Base-by-base conservation (phyloP, 257 asterid genomes). In the Solanum virginianum region DNA sequence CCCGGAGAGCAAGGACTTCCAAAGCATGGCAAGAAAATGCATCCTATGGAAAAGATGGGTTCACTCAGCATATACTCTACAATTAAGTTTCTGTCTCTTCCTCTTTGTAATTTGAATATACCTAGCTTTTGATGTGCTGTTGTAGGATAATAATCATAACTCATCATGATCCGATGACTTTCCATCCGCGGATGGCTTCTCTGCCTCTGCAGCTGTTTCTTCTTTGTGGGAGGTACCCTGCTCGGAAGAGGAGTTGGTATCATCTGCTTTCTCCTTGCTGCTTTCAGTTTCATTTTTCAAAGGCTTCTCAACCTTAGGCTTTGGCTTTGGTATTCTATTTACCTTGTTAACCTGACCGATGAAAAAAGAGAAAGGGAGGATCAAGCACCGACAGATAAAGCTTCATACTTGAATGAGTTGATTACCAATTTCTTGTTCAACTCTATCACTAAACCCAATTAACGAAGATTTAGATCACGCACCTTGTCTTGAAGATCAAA, bases 401-500 rank as follows among this genome's bases (percentile, higher is more conserved):
- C 20, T n/a, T 84, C 74, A 57, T 22, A 13, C 57, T 32, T 15
- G 53, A 29, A 65, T 51, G 13, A 49, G 85, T 80, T 80, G 41
- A 56, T 53, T 51, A 68, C 79, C 75, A 29, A 59, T 32, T 63
- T 43, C 80, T 32, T n/a, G 53, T 14, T 55, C 66, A 68, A 18
- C 49, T 51, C 55, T 29, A 56, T 68, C 57, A 71, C 51, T 32
- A 22, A 32, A 83, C 20, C 18, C 60, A 84, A 84, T 59, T 32
- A 36, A 51, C 12, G 3, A 83, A 71, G 29, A 47, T 81, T 18
- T 14, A 72, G 51, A 83, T 60, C 70, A 45, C 68, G 60, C 89
- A 96, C 99, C 98, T 91, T 94, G 84, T 92, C 94, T 88, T 97
- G 99, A 88, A 97, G 94, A 89, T 93, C 91, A 57, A 93, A 89